These are phyloP conservation scores for Eucalyptus sideroxylon DNA, from an alignment of 345 rosid species.

Conservation along the genomic window DNA sequence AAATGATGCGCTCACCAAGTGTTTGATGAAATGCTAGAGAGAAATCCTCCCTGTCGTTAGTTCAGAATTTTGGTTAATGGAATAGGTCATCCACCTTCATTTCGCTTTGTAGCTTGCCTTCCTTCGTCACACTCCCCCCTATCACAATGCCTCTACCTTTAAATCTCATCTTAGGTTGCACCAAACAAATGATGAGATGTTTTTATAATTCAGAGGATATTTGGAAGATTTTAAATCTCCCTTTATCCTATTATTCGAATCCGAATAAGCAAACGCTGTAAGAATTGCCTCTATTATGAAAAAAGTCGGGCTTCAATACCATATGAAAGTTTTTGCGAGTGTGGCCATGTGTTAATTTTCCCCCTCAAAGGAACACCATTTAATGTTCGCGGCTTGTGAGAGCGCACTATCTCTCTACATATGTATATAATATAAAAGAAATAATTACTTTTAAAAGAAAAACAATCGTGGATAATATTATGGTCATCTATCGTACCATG, in stretches of 20 bases:
- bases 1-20: neutral
- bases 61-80: neutral
- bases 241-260: neutral
- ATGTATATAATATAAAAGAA: neutral
- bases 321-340: neutral
- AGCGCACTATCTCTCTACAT: neutral
- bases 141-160: neutral
- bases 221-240: neutral
- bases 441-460: neutral
- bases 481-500: neutral
- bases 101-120: neutral
- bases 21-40: neutral
- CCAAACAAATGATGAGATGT: neutral
- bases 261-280: neutral
- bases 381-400: neutral
- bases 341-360: neutral
- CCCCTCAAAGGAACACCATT: neutral
- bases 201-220: neutral
- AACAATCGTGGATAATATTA: neutral
- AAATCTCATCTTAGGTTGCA: neutral
- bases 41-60: neutral
- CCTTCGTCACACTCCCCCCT: neutral
- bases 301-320: neutral
- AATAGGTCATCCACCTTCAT: neutral
- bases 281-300: neutral